Evolutionary conservation across 1,284 basidiomycete genomes (phyloP).

Genomic region (Malassezia equina): DNA sequence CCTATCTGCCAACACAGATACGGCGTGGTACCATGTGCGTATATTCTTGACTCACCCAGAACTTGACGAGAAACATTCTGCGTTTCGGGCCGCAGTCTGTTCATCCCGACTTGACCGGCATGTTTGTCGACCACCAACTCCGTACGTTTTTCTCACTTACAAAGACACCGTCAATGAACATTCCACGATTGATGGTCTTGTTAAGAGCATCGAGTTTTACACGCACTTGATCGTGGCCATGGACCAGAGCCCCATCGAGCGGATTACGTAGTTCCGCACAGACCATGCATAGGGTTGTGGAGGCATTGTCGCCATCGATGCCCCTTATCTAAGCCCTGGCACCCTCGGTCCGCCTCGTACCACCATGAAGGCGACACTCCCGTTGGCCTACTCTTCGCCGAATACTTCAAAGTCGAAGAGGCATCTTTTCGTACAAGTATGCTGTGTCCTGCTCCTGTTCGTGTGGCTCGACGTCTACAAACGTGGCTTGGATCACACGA

Average conservation of each 20-base stretch:
- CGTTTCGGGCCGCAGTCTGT: conserved; percentile 50
- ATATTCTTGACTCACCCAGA: conserved; percentile 47
- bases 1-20: conserved; percentile 55
- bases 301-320: neutral
- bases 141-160: conserved; percentile 32
- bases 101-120: conserved; percentile 40
- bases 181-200: conserved; percentile 47
- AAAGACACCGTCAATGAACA: conserved; percentile 59
- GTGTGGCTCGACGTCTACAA: neutral
- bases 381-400: neutral
- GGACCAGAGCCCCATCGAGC: conserved; percentile 23
- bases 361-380: neutral
- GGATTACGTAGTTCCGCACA: neutral
- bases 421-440: neutral
- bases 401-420: neutral
- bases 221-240: conserved; percentile 52
- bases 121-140: conserved; percentile 50
- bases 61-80: conserved; percentile 54
- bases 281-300: neutral
- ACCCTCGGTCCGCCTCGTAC: neutral
- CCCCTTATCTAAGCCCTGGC: neutral
- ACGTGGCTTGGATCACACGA: neutral
- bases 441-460: neutral
- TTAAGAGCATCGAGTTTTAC: conserved; percentile 52
- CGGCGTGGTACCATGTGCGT: conserved; percentile 51